These are phyloP conservation scores for Arthromyces matolae DNA, from an alignment of 768 basidiomycete species.

Conservation along the genomic window DNA sequence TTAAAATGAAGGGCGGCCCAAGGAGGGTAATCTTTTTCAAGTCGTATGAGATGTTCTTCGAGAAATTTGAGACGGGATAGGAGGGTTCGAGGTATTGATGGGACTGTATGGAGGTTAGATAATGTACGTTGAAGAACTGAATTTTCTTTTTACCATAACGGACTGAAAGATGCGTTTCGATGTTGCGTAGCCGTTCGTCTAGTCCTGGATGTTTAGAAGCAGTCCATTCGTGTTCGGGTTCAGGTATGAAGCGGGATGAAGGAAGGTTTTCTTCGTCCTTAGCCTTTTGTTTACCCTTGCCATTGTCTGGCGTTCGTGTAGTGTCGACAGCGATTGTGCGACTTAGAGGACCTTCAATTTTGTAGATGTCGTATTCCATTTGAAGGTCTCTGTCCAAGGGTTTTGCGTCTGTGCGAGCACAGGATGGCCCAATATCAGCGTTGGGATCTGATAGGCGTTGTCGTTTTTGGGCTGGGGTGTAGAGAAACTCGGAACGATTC, in stretches of 20 bases:
- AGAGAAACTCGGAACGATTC: conserved; percentile 72
- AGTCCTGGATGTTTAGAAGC: conserved; percentile 53
- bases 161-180: conserved; percentile 71
- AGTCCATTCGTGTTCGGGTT: conserved; percentile 26
- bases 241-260: conserved; percentile 4
- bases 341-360: conserved; percentile 73
- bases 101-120: background rate
- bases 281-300: conserved; percentile 14
- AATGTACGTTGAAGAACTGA: background rate
- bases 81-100: conserved; percentile 58
- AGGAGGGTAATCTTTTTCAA: conserved; percentile 75
- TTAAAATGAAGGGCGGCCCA: conserved; percentile 73
- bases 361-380: conserved; percentile 87
- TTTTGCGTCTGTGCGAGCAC: conserved; percentile 73
- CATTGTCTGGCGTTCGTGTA: conserved; percentile 10
- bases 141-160: conserved; percentile 57
- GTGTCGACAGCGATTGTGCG: conserved; percentile 37
- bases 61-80: conserved; percentile 63
- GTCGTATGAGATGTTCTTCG: conserved; percentile 71
- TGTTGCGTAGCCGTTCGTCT: conserved; percentile 58
- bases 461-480: conserved; percentile 54
- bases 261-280: background rate
- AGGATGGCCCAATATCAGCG: conserved; percentile 39
- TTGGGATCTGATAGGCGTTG: conserved; percentile 31
- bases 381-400: conserved; percentile 68